phyloP scores from a whole-genome alignment of 2,329 filamentous ascomycete genomes.

The Fusarium goolgardi region DNA sequence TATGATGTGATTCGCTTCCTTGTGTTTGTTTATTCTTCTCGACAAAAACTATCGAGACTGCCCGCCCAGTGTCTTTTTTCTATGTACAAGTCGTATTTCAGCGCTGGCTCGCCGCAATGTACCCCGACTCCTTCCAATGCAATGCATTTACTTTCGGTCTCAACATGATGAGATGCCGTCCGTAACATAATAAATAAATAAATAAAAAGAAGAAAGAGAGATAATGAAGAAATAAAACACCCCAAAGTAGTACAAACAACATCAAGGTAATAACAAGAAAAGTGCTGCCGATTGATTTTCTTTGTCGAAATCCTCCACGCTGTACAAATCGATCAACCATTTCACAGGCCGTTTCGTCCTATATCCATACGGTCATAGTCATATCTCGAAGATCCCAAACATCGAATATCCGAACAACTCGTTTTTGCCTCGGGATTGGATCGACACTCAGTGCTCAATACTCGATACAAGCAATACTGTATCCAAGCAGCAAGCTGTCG shows the following conservation, averaged over 20 bases:
- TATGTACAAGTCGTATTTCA: conserved; percentile 47
- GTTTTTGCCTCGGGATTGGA: background rate
- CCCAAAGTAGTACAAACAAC: conserved; percentile 15
- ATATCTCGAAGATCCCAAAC: conserved; percentile 23
- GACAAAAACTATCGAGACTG: conserved; percentile 27
- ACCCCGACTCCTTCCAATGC: conserved; percentile 48
- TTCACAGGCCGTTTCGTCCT: conserved; percentile 23
- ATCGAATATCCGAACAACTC: background rate
- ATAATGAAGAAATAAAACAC: conserved; percentile 5
- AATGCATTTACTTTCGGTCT: conserved; percentile 45
- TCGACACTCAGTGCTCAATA: background rate
- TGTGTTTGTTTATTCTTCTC: conserved; percentile 31
- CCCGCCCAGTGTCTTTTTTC: conserved; percentile 43
- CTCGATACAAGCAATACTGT: background rate
- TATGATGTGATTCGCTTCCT: conserved; percentile 23
- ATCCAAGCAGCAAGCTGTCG: background rate
- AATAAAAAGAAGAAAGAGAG: conserved; percentile 6
- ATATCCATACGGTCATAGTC: conserved; percentile 23
- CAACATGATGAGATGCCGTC: conserved; percentile 31
- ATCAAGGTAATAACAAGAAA: conserved; percentile 23
- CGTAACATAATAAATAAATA: conserved; percentile 20
- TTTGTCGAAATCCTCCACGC: conserved; percentile 19
- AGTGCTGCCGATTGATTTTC: conserved; percentile 39
- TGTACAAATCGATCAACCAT: conserved; percentile 20
- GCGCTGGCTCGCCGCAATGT: conserved; percentile 43